Evolutionary conservation across 2,329 filamentous ascomycete species (phyloP), one percentile per base, ranked within the genome.

Genomic region (Cladophialophora psammophila): DNA sequence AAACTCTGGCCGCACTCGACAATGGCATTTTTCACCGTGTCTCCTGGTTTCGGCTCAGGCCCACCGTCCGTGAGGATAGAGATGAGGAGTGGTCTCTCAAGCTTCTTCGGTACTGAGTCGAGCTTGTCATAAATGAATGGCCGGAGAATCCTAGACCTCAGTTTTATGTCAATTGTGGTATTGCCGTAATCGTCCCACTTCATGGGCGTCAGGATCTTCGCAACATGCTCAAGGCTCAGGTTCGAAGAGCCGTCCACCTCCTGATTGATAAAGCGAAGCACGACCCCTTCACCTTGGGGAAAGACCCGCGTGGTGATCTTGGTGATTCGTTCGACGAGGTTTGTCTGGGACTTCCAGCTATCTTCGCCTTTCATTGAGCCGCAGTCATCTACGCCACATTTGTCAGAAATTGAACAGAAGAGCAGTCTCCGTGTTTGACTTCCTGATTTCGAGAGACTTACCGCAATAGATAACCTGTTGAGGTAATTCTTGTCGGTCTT

Each of bases 271-370:
- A 52, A 52, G 15, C 48, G 48, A 31, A 52, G 48, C 9, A 13
- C 48, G n/a, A 52, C 48, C 10, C 48, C 48, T 52, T 52, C 48
- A 52, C 48, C 48, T n/a, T 52, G 5, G 10, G 48, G 48, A n/a
- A 52, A 13, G 48, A 52, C 26, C 12, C 26, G 48, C 9, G 48
- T 52, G 18, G 48, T 52, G 26, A 20, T n/a, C 18, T 13, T 20
- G 1, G 48, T 13, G 6, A 20, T 52, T 10, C 48, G 48, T n/a
- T 20, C n/a, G 18, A 31, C 48, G 10, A 52, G 48, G 48, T 31
- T 52, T 52, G 6, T 52, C n/a, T 52, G 48, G 18, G 48, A 20
- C 10, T 52, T 10, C 48, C 48, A 52, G 7, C 48, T 15, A 52
- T 52, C 26, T 52, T 52, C 48, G 12, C 18, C 6, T 13, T 10